Evolutionary conservation across 2,329 filamentous ascomycete genomes (phyloP), one percentile per base, ranked within the genome.

Genomic region (Beauveria australis): DNA sequence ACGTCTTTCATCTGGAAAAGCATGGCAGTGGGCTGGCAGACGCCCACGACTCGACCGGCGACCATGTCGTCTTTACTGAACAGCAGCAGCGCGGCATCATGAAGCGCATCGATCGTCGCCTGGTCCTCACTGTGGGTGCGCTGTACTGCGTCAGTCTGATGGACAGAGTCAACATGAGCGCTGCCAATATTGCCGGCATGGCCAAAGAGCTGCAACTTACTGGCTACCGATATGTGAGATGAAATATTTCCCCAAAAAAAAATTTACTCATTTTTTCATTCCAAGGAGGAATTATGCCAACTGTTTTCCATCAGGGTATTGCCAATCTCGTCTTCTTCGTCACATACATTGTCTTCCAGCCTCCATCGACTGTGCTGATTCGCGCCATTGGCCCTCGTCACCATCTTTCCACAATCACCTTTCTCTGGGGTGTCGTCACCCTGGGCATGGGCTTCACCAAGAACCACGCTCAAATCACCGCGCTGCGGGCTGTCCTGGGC

Each of bases 101-200:
- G 47, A 79, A 81, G 60, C 83, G 84, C 14, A 78, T 94, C 66
- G 91, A 95, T 72, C 75, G 78, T 33, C 83, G 86, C 2, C 75
- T 89, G 3, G 82, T 89, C 46, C 69, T 80, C 3, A 85, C 81
- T 1, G 81, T 85, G 5, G 86, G 86, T 22, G 69, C 80, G 64
- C 81, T 91, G 75, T 92, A 92, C 72, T 90, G 88, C 70, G 79
- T 90, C 66, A 88, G 83, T 64, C 75, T 93, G 62, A 89, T 93
- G 84, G 90, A 94, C 69, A 79, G 90, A 37, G 91, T 88, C 2
- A 93, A 93, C 72, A 74, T 92, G 70, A 83, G 83, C n/a, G 78
- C 83, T 24, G 89, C 89, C 46, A 83, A 83, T 51, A 87, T 93
- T 70, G 89, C 90, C 22, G 89, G 82, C 57, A 82, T 84, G 79